phyloP scores from a whole-genome alignment of 768 basidiomycete genomes.

The Myochromella boudieri region DNA sequence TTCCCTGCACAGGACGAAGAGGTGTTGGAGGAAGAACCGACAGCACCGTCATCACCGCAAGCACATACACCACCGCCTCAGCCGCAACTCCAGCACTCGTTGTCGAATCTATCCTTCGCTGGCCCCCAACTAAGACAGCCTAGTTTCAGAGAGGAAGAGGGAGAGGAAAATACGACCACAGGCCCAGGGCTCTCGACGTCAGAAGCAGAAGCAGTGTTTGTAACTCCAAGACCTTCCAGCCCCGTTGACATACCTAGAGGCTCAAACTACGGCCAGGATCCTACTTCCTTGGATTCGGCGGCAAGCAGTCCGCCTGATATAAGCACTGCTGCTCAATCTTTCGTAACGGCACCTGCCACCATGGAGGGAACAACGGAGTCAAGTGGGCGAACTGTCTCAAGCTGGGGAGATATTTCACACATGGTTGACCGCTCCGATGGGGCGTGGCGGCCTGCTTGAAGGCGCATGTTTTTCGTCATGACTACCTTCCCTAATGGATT shows the following conservation, averaged over 20 bases:
- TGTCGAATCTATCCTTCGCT: constrained; percentile 13
- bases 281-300: constrained; percentile 16
- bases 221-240: constrained; percentile 21
- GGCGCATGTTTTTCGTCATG: constrained; percentile 13
- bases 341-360: constrained; percentile 65
- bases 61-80: constrained; percentile 11
- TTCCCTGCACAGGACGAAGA: constrained; percentile 28
- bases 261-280: constrained; percentile 1
- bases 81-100: constrained; percentile 16
- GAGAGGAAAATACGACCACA: constrained; percentile 3
- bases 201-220: constrained; percentile 7
- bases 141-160: constrained; percentile 1
- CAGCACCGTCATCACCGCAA: constrained; percentile 7
- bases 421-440: constrained; percentile 41
- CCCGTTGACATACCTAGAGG: constrained; percentile 22
- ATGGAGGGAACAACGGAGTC: constrained; percentile 57
- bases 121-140: constrained; percentile 6
- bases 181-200: not conserved
- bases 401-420: constrained; percentile 46
- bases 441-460: constrained; percentile 40
- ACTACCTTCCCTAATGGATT: too few species aligned
- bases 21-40: constrained; percentile 19
- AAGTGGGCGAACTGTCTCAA: constrained; percentile 44
- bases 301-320: constrained; percentile 54
- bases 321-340: constrained; percentile 69